A percentile compares a stretch with the other conserved stretches of the same genome.
Conservation (phyloP, 2,329 filamentous ascomycete genomes). For the Apiospora marii region DNA sequence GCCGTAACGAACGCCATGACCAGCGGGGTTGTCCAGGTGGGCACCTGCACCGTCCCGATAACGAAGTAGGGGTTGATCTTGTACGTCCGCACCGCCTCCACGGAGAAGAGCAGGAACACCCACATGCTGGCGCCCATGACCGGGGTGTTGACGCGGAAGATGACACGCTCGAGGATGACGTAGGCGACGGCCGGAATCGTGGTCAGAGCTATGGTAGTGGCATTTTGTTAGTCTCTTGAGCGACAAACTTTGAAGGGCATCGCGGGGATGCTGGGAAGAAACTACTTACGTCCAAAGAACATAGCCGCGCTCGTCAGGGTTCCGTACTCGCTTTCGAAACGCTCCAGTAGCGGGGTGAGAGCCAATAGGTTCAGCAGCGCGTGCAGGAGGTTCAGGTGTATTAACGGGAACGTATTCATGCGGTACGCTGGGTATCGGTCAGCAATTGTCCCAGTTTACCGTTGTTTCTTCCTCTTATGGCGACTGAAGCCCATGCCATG, state of each 20-base stretch:
- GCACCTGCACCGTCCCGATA: slow-evolving; percentile 71
- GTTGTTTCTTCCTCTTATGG: background rate
- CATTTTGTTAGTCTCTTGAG: background rate
- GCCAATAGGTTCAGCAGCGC: slow-evolving; percentile 80
- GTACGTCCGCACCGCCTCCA: slow-evolving; percentile 87
- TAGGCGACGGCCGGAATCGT: slow-evolving; percentile 86
- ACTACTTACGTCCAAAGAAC: slow-evolving; percentile 85
- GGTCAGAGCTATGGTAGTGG: slow-evolving; percentile 66
- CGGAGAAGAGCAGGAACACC: slow-evolving; percentile 87
- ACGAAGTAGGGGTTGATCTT: slow-evolving; percentile 80
- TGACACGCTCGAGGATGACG: slow-evolving; percentile 75
- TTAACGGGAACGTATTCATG: slow-evolving; percentile 88
- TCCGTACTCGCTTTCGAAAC: slow-evolving; percentile 92
- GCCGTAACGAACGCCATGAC: slow-evolving; percentile 76
- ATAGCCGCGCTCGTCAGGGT: slow-evolving; percentile 87
- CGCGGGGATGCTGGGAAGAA: background rate
- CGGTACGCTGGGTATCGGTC: slow-evolving; percentile 74
- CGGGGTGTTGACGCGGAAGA: slow-evolving; percentile 75
- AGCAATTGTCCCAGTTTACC: slow-evolving; percentile 1
- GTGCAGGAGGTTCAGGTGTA: slow-evolving; percentile 85
- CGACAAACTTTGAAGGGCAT: background rate
- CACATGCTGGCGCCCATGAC: slow-evolving; percentile 90
- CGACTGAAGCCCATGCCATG: background rate
- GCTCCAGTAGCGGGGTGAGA: slow-evolving; percentile 86
- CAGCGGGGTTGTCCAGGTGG: slow-evolving; percentile 92